A percentile compares a stretch with the other conserved stretches of the same genome.
Conservation (phyloP, 306 rosid species). For the Prunus davidiana region DNA sequence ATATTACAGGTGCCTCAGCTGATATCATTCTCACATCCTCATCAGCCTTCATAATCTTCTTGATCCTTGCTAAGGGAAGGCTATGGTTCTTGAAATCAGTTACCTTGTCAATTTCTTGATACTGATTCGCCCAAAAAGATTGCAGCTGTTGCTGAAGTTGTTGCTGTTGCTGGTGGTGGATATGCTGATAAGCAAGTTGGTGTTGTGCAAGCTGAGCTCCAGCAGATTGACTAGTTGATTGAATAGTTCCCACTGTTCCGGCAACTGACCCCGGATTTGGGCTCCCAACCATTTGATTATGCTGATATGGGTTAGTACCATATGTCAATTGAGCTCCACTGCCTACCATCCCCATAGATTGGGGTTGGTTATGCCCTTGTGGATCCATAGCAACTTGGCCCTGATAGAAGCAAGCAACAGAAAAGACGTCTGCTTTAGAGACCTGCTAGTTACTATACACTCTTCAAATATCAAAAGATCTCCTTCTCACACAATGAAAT, state of each 20-base stretch:
- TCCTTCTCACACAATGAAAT: not conserved
- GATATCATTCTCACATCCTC: constrained; percentile 79
- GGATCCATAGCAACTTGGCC: constrained; percentile 35
- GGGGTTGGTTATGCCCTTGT: constrained; percentile 38
- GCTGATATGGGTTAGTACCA: constrained; percentile 38
- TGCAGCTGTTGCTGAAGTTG: constrained; percentile 64
- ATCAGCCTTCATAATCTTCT: constrained; percentile 75
- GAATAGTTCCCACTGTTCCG: constrained; percentile 31
- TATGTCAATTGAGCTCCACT: constrained; percentile 40
- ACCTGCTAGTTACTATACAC: not conserved
- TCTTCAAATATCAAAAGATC: not conserved
- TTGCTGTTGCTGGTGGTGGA: constrained; percentile 50
- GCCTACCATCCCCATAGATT: constrained; percentile 38
- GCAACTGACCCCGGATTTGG: constrained; percentile 26
- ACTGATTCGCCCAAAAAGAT: constrained; percentile 51
- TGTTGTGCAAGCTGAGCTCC: constrained; percentile 58
- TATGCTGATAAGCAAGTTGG: constrained; percentile 59
- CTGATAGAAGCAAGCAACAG: not conserved
- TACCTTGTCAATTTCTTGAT: constrained; percentile 56
- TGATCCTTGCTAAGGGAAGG: constrained; percentile 75
- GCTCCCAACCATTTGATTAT: constrained; percentile 34
- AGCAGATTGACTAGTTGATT: constrained; percentile 42
- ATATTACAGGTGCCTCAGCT: constrained; percentile 67
- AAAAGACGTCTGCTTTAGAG: not conserved
- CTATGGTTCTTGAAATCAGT: constrained; percentile 74